Conservation (phyloP, 257 asterid species). For the Petrea volubilis region DNA sequence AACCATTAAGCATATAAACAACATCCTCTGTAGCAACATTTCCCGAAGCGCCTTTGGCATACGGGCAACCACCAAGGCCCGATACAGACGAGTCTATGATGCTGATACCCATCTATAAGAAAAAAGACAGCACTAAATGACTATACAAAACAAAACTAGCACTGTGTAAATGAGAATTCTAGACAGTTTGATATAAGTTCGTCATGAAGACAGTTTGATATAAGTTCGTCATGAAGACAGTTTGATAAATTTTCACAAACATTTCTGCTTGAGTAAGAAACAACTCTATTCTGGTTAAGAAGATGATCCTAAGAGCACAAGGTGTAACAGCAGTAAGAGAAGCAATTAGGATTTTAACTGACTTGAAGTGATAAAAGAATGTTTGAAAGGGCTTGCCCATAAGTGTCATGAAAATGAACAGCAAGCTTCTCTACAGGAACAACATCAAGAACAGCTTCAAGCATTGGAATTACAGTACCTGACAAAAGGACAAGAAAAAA, state of each 20-base stretch:
- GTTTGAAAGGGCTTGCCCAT: slow-evolving; percentile 93
- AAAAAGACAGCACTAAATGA: neutral
- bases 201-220: neutral
- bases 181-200: neutral
- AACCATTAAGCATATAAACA: slow-evolving; percentile 84
- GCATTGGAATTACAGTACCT: slow-evolving; percentile 93
- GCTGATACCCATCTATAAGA: slow-evolving; percentile 82
- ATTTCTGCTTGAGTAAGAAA: too few species aligned
- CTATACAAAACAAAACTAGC: neutral
- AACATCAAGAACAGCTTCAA: slow-evolving; percentile 76
- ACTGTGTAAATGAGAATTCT: neutral
- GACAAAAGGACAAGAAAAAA: slow-evolving; percentile 18
- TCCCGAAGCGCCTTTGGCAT: slow-evolving; percentile 97
- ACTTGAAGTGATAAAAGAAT: slow-evolving; percentile 89
- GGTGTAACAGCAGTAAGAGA: neutral
- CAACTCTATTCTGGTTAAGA: neutral
- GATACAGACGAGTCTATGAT: slow-evolving; percentile 82
- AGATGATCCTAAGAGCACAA: neutral
- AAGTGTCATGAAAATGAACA: slow-evolving; percentile 97
- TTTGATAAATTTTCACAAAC: too few species aligned
- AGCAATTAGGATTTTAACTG: neutral
- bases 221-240: neutral
- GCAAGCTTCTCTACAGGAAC: slow-evolving; percentile 90
- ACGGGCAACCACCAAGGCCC: slow-evolving; percentile 97
- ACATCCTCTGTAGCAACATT: slow-evolving; percentile 98